Evolutionary conservation across 2,329 filamentous ascomycete species (phyloP).

Genomic region (Diaporthe sp.): DNA sequence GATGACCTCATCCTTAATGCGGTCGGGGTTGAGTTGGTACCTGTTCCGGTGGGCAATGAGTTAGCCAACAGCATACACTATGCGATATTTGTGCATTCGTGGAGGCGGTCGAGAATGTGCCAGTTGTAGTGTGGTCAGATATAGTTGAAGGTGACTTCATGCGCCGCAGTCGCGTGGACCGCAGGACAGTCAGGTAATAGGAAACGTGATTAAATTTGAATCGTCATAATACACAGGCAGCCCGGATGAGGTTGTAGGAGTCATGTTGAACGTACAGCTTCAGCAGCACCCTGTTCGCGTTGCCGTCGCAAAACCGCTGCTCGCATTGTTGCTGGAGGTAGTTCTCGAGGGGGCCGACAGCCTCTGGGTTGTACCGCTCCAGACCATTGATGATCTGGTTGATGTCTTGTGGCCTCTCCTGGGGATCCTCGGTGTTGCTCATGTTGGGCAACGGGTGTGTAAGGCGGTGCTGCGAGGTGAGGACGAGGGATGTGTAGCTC

Average conservation of each 20-base stretch:
- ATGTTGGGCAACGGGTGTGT: constrained; percentile 58
- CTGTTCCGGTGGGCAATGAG: constrained; percentile 58
- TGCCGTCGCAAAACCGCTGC: constrained; percentile 92
- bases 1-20: constrained; percentile 95
- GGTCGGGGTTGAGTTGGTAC: constrained; percentile 99
- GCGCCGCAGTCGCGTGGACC: constrained; percentile 66
- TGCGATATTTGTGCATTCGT: neutral
- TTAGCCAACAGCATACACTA: constrained; percentile 38
- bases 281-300: constrained; percentile 94
- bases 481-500: neutral
- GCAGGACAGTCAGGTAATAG: constrained; percentile 90
- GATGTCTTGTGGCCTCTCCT: constrained; percentile 92
- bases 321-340: constrained; percentile 97
- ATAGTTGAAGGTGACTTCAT: constrained; percentile 83
- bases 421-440: constrained; percentile 82
- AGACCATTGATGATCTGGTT: constrained; percentile 95
- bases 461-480: constrained; percentile 36
- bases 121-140: constrained; percentile 67
- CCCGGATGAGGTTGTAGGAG: constrained; percentile 39
- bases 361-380: constrained; percentile 98
- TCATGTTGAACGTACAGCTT: constrained; percentile 83
- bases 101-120: neutral
- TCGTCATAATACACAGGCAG: constrained; percentile 72
- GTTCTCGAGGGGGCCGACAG: constrained; percentile 90
- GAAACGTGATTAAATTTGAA: constrained; percentile 83